These are phyloP conservation scores for Yarrowia sp. DNA, from an alignment of 805 yeast genomes.

Conservation along the genomic window DNA sequence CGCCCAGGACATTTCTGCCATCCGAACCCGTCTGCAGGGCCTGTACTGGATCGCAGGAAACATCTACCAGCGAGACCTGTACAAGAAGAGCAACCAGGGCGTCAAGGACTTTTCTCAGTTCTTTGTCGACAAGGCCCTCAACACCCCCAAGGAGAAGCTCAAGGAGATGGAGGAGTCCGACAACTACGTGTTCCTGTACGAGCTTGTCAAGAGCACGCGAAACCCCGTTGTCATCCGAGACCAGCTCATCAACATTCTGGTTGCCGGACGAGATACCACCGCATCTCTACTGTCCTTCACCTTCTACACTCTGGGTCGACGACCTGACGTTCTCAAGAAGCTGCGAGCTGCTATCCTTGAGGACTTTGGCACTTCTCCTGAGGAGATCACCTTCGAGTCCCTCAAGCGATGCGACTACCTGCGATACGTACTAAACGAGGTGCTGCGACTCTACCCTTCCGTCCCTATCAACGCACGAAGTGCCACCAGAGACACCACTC, in stretches of 20 bases:
- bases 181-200: constrained; percentile 49
- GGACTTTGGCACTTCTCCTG: constrained; percentile 39
- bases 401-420: constrained; percentile 50
- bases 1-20: constrained; percentile 30
- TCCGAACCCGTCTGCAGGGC: constrained; percentile 31
- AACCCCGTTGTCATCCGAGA: constrained; percentile 50
- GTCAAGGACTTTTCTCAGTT: constrained; percentile 30
- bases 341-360: constrained; percentile 43
- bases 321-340: constrained; percentile 36
- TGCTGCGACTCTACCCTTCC: constrained; percentile 51
- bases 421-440: constrained; percentile 49
- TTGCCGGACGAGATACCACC: constrained; percentile 58
- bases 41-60: constrained; percentile 31
- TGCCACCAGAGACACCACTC: constrained; percentile 47
- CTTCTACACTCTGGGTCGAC: constrained; percentile 46
- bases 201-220: constrained; percentile 49
- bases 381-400: constrained; percentile 45
- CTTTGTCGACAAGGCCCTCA: constrained; percentile 44
- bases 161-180: constrained; percentile 35
- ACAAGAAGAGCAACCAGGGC: constrained; percentile 31
- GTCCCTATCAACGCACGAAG: constrained; percentile 51
- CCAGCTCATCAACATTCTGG: constrained; percentile 50
- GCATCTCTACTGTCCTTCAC: constrained; percentile 49
- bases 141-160: constrained; percentile 39
- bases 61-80: constrained; percentile 38